Conservation (phyloP, 2,329 filamentous ascomycete genomes). For the Aspergillus sp. region DNA sequence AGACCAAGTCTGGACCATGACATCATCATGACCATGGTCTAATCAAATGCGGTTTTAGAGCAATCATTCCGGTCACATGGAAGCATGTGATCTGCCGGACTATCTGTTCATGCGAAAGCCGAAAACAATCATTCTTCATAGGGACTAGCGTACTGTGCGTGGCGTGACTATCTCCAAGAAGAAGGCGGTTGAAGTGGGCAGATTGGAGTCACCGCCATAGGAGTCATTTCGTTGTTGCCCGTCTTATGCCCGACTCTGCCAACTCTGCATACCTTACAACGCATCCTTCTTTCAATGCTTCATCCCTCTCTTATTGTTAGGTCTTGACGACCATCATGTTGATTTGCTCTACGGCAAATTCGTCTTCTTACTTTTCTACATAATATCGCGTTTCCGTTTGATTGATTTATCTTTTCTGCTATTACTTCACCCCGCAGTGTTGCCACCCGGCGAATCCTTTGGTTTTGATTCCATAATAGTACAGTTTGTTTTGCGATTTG, state of each 20-base stretch:
- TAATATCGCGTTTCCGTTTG: slow-evolving; percentile 1
- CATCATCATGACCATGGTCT: slow-evolving; percentile 8
- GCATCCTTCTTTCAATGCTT: slow-evolving; percentile 10
- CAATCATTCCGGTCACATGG: not conserved
- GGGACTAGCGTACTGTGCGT: not conserved
- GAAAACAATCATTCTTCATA: not conserved
- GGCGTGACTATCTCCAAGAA: not conserved
- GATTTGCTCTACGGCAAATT: slow-evolving; percentile 4
- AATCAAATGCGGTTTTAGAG: not conserved
- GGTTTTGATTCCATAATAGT: not conserved
- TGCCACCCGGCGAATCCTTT: not conserved
- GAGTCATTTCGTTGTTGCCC: slow-evolving; percentile 10
- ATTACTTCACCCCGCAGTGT: slow-evolving; percentile 6
- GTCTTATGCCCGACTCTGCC: not conserved
- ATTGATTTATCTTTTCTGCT: not conserved
- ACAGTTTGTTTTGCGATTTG: not conserved
- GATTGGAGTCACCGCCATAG: slow-evolving; percentile 14
- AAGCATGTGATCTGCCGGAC: slow-evolving; percentile 3
- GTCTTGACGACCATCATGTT: slow-evolving; percentile 23
- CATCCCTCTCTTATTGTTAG: slow-evolving; percentile 6
- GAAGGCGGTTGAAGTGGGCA: slow-evolving; percentile 11
- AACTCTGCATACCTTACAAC: slow-evolving; percentile 5
- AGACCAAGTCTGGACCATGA: slow-evolving; percentile 7
- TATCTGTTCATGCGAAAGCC: slow-evolving; percentile 5
- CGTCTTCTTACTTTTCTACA: slow-evolving; percentile 6